Base-by-base conservation (phyloP, 2,329 filamentous ascomycete genomes). In the Penicillium sp. region DNA sequence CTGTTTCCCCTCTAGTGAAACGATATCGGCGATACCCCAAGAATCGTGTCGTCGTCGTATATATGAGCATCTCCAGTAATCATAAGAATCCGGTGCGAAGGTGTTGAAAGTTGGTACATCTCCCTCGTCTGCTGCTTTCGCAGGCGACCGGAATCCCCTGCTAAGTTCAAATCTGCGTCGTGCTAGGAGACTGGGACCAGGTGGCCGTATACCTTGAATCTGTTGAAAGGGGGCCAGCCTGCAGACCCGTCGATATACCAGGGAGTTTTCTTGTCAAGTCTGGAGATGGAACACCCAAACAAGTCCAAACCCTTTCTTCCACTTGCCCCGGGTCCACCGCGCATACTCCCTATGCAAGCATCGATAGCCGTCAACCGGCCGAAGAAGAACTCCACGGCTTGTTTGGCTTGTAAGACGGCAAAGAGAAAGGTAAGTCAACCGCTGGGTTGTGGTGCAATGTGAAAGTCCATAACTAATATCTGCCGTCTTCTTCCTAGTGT, bases 351-450 rank as follows among this genome's bases (percentile, higher is more conserved):
- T 37, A 62, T 54, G 47, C 60, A 56, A 24, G 55, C 48, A 34
- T 56, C 61, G 10, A 55, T 60, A n/a, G 44, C 63, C n/a, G 40
- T 71, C 37, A 57, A 55, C 39, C 67, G 66, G 42, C 65, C 65
- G 21, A 72, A 67, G 44, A 74, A 74, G 59, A 74, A 67, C 43
- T 74, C 71, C 3, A 72, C 66, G 3, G 71, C 71, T 21, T 74
- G 71, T 43, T 50, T 65, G 18, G 62, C 68, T 42, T 74, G 71
- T 52, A 74, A 73, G 42, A 60, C 68, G 29, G 69, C 71, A 16
- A 74, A 73, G 55, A 67, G 71, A 59, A 74, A 74, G 63, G 71
- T 70, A 33, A 48, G 52, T 48, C 14, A 24, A 29, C 21, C 26
- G 21, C 34, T 7, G 42, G 16, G 19, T 42, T n/a, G 18, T 62